Percentiles rank a stretch among this genome's conserved stretches.
These are phyloP conservation scores for Colletotrichum sp. DNA, from an alignment of 2,329 filamentous ascomycete genomes.

Conservation along the genomic window DNA sequence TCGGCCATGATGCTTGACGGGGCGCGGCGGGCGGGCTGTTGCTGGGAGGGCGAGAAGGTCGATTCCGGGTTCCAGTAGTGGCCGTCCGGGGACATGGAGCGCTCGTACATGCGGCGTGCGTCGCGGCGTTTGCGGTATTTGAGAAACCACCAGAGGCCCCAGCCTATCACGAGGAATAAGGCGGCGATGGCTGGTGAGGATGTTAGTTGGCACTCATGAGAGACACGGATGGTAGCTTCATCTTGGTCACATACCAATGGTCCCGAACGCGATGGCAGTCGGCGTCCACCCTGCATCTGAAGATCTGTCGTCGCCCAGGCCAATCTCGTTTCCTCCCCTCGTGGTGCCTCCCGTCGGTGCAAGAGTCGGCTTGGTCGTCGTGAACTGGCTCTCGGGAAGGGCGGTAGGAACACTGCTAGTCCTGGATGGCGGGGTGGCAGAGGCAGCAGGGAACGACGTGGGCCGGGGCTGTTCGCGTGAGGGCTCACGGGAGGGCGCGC, in stretches of 20 bases:
- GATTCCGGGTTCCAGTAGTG: background rate
- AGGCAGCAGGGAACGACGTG: background rate
- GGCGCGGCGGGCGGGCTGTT: background rate
- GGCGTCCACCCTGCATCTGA: slow-evolving; percentile 10
- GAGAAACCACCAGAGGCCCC: slow-evolving; percentile 18
- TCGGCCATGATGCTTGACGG: slow-evolving; percentile 24
- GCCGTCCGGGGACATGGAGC: background rate
- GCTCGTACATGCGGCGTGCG: background rate
- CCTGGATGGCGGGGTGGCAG: background rate
- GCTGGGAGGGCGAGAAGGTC: slow-evolving; percentile 1
- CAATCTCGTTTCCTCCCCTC: background rate
- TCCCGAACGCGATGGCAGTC: slow-evolving; percentile 18
- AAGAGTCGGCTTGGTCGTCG: background rate
- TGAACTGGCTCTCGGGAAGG: background rate
- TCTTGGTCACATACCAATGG: background rate
- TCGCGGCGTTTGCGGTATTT: slow-evolving; percentile 3
- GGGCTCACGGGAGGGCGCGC: background rate
- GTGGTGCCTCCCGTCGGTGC: background rate
- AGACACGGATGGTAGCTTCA: background rate
- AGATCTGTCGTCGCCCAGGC: background rate
- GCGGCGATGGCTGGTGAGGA: slow-evolving; percentile 2
- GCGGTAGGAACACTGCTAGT: background rate
- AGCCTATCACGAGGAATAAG: slow-evolving; percentile 3
- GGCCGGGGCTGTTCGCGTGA: background rate
- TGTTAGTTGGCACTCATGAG: background rate